Conservation (phyloP, 2,329 filamentous ascomycete genomes). For the Cytospora piceicola region DNA sequence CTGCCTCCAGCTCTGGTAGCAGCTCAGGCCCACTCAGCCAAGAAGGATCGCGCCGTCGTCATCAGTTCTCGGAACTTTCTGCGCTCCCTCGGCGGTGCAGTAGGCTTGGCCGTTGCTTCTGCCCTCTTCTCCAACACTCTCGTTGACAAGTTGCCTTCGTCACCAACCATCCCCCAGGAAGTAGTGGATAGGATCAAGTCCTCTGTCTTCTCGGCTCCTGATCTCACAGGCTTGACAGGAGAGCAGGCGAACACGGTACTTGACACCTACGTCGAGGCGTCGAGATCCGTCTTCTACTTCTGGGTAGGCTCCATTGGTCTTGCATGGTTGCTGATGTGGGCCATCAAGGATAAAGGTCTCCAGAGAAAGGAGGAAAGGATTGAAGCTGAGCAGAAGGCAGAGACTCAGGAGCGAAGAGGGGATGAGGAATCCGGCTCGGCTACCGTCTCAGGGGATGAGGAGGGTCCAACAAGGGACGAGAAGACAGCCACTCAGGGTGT, state of each 20-base stretch:
- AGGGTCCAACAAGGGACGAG: not conserved
- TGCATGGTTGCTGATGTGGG: conserved; percentile 25
- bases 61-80: conserved; percentile 67
- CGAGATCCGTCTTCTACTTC: conserved; percentile 29
- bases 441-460: conserved; percentile 11
- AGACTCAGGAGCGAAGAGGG: not conserved
- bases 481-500: not conserved
- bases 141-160: conserved; percentile 40
- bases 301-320: conserved; percentile 27
- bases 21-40: conserved; percentile 59
- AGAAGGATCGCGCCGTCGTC: conserved; percentile 62
- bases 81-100: conserved; percentile 60
- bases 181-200: conserved; percentile 41
- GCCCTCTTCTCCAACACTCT: conserved; percentile 43
- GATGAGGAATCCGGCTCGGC: conserved; percentile 11
- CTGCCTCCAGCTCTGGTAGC: conserved; percentile 50
- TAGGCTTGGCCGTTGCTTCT: conserved; percentile 61
- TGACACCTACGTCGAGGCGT: conserved; percentile 26
- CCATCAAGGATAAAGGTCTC: conserved; percentile 28
- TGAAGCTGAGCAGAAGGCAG: not conserved
- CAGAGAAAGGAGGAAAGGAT: conserved; percentile 25
- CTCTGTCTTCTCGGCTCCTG: conserved; percentile 45
- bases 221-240: conserved; percentile 40
- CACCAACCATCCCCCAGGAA: conserved; percentile 30
- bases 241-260: conserved; percentile 19